Evolutionary conservation across 169 alveolate genomes (phyloP).

Genomic region (Neospora caninum): DNA sequence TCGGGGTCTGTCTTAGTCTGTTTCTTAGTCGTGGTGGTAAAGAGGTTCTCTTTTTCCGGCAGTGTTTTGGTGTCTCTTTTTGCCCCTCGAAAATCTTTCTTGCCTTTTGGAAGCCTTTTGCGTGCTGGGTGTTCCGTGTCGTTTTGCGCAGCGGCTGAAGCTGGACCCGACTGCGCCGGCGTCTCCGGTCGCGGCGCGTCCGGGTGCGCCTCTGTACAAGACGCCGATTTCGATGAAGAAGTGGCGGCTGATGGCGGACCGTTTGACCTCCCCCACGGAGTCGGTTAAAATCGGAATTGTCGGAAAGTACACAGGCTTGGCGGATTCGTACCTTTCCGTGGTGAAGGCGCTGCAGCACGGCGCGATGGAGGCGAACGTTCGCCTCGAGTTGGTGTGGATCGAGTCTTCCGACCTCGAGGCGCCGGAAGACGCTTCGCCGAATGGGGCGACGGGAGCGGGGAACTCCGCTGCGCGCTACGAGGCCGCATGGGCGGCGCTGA

Average conservation of each 20-base stretch:
- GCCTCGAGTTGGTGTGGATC: constrained; percentile 81
- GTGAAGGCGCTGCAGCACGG: constrained; percentile 94
- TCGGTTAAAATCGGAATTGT: constrained; percentile 89
- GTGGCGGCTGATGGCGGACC: constrained; percentile 58
- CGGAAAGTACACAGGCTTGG: constrained; percentile 93
- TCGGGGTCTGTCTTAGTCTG: too few species aligned
- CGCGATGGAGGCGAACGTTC: constrained; percentile 84
- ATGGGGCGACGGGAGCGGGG: not conserved
- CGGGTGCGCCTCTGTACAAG: not conserved
- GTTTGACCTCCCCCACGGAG: constrained; percentile 49
- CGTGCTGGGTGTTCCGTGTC: too few species aligned
- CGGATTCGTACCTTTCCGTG: constrained; percentile 93
- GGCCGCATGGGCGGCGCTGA: constrained; percentile 80
- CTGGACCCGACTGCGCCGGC: not conserved
- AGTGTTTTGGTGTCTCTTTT: too few species aligned
- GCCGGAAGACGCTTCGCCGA: constrained; percentile 31
- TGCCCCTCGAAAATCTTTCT: too few species aligned
- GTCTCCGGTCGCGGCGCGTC: not conserved
- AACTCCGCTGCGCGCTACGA: constrained; percentile 70
- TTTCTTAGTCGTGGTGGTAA: too few species aligned
- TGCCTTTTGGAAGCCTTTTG: too few species aligned
- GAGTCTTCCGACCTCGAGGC: constrained; percentile 76
- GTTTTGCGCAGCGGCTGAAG: constrained; percentile 16
- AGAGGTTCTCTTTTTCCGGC: too few species aligned
- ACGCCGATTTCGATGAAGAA: not conserved